Conservation (phyloP, 345 rosid species). For the Sisymbrium irio region DNA sequence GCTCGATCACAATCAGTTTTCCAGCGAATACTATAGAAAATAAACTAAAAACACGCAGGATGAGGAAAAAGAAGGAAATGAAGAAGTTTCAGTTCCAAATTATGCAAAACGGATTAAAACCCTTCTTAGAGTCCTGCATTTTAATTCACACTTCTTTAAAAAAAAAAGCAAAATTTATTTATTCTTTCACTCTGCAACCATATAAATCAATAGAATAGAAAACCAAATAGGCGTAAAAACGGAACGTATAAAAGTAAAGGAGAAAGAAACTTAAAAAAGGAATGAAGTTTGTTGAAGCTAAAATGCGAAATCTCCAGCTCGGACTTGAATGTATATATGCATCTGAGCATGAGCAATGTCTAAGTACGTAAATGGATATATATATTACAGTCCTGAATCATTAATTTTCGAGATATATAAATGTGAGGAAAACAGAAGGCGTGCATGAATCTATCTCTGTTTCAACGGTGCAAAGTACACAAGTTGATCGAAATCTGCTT, state of each 20-base stretch:
- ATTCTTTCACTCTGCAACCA: background rate
- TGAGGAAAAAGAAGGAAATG: background rate
- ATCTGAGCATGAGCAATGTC: conserved; percentile 25
- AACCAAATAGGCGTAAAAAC: background rate
- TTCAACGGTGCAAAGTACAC: conserved; percentile 26
- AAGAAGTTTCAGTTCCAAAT: background rate
- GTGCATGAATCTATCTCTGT: conserved; percentile 26
- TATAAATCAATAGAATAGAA: background rate
- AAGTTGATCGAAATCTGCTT: conserved; percentile 14
- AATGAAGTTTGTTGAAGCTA: conserved; percentile 25
- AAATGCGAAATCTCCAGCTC: conserved; percentile 28
- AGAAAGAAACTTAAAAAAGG: background rate
- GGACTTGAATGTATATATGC: conserved; percentile 19
- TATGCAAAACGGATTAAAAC: background rate
- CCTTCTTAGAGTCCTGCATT: background rate
- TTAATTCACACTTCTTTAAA: background rate
- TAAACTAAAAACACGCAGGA: background rate
- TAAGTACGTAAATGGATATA: conserved; percentile 8
- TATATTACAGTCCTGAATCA: conserved; percentile 1
- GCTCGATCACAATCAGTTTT: background rate
- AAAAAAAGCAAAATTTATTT: background rate
- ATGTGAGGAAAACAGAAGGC: conserved; percentile 8
- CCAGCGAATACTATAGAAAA: background rate
- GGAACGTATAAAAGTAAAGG: background rate
- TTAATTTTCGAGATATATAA: background rate